These are phyloP conservation scores for Mimosa bimucronata DNA, from an alignment of 306 rosid genomes.

Conservation along the genomic window DNA sequence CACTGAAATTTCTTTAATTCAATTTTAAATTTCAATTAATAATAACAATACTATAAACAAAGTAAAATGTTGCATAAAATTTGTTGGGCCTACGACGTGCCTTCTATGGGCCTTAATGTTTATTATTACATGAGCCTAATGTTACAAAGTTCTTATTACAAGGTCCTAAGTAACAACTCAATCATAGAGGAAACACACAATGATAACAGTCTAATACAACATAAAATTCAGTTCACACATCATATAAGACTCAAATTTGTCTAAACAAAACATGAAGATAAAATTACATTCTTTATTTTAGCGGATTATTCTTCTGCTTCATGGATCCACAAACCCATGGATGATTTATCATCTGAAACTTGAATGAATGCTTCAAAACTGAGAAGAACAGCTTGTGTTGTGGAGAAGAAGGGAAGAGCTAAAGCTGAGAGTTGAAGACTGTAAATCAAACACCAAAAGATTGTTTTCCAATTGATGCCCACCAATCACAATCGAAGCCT, in stretches of 20 bases:
- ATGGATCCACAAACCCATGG: background rate
- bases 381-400: constrained; percentile 31
- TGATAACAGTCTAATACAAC: background rate
- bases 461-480: constrained; percentile 16
- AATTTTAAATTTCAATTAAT: background rate
- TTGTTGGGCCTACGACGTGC: background rate
- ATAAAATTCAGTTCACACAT: background rate
- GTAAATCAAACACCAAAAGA: constrained; percentile 11
- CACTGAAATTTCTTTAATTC: too few species aligned
- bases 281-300: background rate
- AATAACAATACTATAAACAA: too few species aligned
- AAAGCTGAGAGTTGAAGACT: constrained; percentile 33
- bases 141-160: background rate
- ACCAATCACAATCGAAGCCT: constrained; percentile 38
- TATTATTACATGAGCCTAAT: background rate
- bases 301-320: background rate
- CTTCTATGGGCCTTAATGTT: background rate
- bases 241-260: too few species aligned
- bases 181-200: background rate
- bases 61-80: background rate
- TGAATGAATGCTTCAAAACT: background rate
- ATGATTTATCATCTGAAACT: background rate
- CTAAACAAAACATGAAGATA: too few species aligned
- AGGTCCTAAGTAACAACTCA: background rate
- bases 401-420: constrained; percentile 21